phyloP scores from a whole-genome alignment of 805 yeast genomes.

The Candida piceae region DNA sequence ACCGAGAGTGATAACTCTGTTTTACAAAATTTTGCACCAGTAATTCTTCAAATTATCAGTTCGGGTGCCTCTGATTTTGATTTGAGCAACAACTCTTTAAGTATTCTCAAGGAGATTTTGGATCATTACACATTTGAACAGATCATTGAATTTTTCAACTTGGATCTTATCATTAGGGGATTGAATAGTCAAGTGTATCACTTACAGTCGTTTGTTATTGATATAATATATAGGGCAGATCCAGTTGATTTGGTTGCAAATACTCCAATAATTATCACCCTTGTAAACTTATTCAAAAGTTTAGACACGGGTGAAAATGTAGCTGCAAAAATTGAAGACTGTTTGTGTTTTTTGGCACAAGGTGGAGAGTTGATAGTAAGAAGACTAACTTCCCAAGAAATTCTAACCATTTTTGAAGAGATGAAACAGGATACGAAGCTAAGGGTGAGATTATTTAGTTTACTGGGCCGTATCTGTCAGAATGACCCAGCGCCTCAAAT shows the following conservation, averaged over 20 bases:
- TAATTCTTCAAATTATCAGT: constrained; percentile 20
- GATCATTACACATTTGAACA: constrained; percentile 25
- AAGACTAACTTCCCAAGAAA: constrained; percentile 24
- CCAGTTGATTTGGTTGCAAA: constrained; percentile 32
- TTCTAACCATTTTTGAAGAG: constrained; percentile 15
- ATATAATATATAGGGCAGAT: constrained; percentile 21
- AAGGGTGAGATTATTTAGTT: constrained; percentile 28
- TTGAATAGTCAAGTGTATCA: constrained; percentile 22
- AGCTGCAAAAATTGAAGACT: constrained; percentile 18
- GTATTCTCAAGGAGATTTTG: constrained; percentile 24
- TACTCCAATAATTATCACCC: constrained; percentile 22
- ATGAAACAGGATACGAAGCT: constrained; percentile 23
- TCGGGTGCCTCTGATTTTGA: constrained; percentile 19
- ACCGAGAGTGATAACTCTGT: constrained; percentile 7
- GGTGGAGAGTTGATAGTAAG: constrained; percentile 29
- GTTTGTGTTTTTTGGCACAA: constrained; percentile 17
- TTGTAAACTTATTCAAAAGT: constrained; percentile 21
- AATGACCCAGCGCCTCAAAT: constrained; percentile 21
- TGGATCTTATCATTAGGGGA: constrained; percentile 27
- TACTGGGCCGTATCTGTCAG: constrained; percentile 19
- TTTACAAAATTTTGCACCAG: constrained; percentile 15
- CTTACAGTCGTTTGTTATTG: constrained; percentile 23
- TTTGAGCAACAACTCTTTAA: constrained; percentile 15
- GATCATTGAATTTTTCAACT: constrained; percentile 19
- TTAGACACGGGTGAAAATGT: constrained; percentile 17